Evolutionary conservation across 2,329 filamentous ascomycete species (phyloP).

Genomic region (Botrytis aclada): DNA sequence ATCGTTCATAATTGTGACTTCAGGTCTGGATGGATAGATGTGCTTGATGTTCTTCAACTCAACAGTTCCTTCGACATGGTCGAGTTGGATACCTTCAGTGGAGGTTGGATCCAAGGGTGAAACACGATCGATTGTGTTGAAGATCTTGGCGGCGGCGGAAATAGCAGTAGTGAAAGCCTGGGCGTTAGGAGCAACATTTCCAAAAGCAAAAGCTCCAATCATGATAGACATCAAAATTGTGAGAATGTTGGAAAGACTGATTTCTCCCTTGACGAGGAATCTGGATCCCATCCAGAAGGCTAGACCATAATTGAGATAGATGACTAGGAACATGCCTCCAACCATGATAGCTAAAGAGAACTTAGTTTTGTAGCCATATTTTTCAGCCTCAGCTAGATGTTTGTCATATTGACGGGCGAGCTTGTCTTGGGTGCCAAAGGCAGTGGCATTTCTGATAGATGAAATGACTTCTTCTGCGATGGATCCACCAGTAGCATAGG

Average conservation of each 20-base stretch:
- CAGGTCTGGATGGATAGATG: conserved; percentile 90
- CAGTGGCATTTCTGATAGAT: conserved; percentile 86
- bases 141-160: conserved; percentile 87
- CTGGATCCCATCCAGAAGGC: conserved; percentile 85
- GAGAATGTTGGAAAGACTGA: conserved; percentile 67
- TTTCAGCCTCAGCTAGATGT: conserved; percentile 70
- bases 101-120: conserved; percentile 80
- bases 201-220: conserved; percentile 88
- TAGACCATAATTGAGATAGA: conserved; percentile 84
- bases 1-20: conserved; percentile 83
- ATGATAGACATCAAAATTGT: conserved; percentile 89
- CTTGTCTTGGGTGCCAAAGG: conserved; percentile 90
- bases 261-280: conserved; percentile 65
- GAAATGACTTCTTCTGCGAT: conserved; percentile 93
- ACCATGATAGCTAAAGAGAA: conserved; percentile 73
- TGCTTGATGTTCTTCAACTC: conserved; percentile 82
- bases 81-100: conserved; percentile 68
- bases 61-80: conserved; percentile 71
- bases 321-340: conserved; percentile 74
- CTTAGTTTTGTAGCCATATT: conserved; percentile 75
- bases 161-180: conserved; percentile 83
- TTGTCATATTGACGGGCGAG: conserved; percentile 81
- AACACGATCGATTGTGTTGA: conserved; percentile 81
- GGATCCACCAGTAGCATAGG: conserved; percentile 81
- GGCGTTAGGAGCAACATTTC: conserved; percentile 79